Conservation (phyloP, 768 basidiomycete genomes). For the Saitozyma sp. region DNA sequence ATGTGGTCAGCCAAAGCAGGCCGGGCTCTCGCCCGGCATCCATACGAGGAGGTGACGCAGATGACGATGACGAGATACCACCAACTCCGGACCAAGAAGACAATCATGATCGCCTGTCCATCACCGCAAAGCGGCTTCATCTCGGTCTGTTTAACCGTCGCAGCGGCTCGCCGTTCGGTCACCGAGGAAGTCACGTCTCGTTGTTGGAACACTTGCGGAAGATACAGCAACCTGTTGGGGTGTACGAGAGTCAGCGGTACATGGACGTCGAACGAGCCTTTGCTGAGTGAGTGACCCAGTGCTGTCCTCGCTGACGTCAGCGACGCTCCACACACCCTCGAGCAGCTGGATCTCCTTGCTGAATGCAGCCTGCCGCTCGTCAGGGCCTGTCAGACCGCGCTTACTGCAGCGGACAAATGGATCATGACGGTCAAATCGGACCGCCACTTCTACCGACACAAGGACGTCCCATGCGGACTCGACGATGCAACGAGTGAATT, state of each 20-base stretch:
- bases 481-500: conserved; percentile 14
- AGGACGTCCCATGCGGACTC: conserved; percentile 1
- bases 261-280: conserved; percentile 46
- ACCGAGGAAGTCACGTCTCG: conserved; percentile 35
- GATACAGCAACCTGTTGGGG: conserved; percentile 45
- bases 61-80: conserved; percentile 10
- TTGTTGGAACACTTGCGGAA: conserved; percentile 43
- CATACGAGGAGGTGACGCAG: conserved; percentile 15
- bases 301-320: conserved; percentile 15
- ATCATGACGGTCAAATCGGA: conserved; percentile 26
- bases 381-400: conserved; percentile 16
- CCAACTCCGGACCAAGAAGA: conserved; percentile 16
- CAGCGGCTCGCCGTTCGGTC: conserved; percentile 21
- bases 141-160: conserved; percentile 19
- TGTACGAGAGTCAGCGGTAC: conserved; percentile 48
- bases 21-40: conserved; percentile 35
- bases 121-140: conserved; percentile 6
- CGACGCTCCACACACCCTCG: conserved; percentile 35
- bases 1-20: conserved; percentile 19
- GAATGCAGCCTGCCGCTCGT: conserved; percentile 31
- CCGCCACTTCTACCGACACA: conserved; percentile 22
- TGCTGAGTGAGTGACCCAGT: conserved; percentile 23
- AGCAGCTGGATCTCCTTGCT: conserved; percentile 43
- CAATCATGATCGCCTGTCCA: conserved; percentile 6
- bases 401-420: conserved; percentile 28